Evolutionary conservation across 768 basidiomycete species (phyloP).

Genomic region (Tylopilus cervinicoccineus): DNA sequence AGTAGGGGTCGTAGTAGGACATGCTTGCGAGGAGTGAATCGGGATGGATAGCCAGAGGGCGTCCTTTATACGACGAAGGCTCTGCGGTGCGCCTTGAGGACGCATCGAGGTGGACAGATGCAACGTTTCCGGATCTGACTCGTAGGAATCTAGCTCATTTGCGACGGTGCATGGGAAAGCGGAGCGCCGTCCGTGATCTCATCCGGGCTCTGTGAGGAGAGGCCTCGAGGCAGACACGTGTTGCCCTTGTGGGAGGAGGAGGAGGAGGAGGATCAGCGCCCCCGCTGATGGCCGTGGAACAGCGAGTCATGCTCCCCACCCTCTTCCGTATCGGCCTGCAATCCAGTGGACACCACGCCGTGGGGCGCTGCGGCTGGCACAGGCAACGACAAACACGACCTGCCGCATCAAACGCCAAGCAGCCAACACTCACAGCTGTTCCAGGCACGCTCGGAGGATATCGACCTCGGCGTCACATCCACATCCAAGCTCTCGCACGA

Average conservation of each 20-base stretch:
- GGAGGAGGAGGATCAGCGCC: background rate
- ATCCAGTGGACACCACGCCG: background rate
- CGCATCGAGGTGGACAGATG: conserved; percentile 20
- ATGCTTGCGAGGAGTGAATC: conserved; percentile 24
- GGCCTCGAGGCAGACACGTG: conserved; percentile 25
- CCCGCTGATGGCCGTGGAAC: conserved; percentile 11
- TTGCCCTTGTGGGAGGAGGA: no score
- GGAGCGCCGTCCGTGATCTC: conserved; percentile 20
- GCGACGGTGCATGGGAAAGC: conserved; percentile 10
- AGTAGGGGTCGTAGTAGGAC: conserved; percentile 44
- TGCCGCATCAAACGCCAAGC: background rate
- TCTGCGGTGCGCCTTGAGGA: conserved; percentile 30
- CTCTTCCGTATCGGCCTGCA: background rate
- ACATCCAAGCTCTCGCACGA: conserved; percentile 1
- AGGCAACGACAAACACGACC: conserved; percentile 11
- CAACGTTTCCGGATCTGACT: conserved; percentile 11
- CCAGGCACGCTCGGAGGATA: background rate
- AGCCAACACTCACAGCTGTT: background rate
- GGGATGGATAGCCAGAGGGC: background rate
- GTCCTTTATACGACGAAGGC: conserved; percentile 23
- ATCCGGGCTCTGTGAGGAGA: conserved; percentile 3
- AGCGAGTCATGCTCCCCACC: no score
- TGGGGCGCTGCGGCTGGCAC: conserved; percentile 10
- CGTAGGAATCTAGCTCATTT: no score
- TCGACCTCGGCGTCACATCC: no score